Conservation (phyloP, 1,284 basidiomycete species). For the Tilletia walkeri region DNA sequence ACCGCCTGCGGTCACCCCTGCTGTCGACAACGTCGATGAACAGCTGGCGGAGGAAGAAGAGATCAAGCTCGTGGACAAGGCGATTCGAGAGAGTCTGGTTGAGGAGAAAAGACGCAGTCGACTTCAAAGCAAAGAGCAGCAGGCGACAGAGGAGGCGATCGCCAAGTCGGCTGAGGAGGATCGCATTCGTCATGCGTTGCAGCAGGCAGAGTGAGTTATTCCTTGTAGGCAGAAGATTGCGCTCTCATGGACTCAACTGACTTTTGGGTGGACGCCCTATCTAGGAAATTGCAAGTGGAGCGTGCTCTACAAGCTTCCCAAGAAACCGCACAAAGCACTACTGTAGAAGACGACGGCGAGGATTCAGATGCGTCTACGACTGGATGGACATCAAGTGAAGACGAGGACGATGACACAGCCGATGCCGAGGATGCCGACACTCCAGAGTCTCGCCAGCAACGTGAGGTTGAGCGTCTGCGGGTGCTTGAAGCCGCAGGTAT, state of each 20-base stretch:
- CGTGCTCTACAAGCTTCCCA: constrained; percentile 13
- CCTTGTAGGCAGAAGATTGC: neutral
- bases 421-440: constrained; percentile 56
- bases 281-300: constrained; percentile 9
- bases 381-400: constrained; percentile 60
- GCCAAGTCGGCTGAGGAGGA: constrained; percentile 17
- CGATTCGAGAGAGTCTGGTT: constrained; percentile 36
- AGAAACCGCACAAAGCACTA: neutral
- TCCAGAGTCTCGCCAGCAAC: constrained; percentile 63
- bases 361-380: constrained; percentile 56
- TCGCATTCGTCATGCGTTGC: neutral
- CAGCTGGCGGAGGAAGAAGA: constrained; percentile 24
- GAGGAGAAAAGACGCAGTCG: constrained; percentile 27
- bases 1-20: neutral
- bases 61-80: constrained; percentile 30
- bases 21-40: constrained; percentile 22
- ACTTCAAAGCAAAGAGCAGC: constrained; percentile 12
- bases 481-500: constrained; percentile 85
- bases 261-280: neutral
- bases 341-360: constrained; percentile 53
- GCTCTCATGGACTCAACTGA: neutral
- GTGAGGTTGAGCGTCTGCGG: constrained; percentile 73
- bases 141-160: constrained; percentile 2
- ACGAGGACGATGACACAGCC: constrained; percentile 57
- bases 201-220: constrained; percentile 10